Conservation (phyloP, 306 rosid species). For the Prunus fruticosa region DNA sequence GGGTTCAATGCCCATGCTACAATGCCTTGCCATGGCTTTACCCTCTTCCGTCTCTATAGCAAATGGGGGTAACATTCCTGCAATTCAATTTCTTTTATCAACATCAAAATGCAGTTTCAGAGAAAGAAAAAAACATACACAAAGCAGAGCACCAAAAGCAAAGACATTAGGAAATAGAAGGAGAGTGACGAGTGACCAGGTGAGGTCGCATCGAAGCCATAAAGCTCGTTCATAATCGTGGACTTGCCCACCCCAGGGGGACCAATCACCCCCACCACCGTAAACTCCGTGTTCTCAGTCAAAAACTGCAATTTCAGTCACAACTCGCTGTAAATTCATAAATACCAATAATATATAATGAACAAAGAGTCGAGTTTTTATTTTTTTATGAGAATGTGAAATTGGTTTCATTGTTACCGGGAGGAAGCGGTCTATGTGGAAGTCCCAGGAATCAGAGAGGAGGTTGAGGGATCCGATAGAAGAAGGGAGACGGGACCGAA, state of each 20-base stretch:
- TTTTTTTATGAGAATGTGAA: not conserved
- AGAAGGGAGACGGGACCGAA: slow-evolving; percentile 77
- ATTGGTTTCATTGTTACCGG: slow-evolving; percentile 40
- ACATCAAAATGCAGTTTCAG: not conserved
- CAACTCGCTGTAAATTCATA: not conserved
- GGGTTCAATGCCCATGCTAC: slow-evolving; percentile 85
- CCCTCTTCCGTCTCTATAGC: slow-evolving; percentile 62
- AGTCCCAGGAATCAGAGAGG: slow-evolving; percentile 89
- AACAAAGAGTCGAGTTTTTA: not conserved
- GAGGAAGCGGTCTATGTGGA: slow-evolving; percentile 88
- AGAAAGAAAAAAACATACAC: not conserved
- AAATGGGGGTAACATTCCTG: slow-evolving; percentile 89
- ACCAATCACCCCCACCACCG: slow-evolving; percentile 85
- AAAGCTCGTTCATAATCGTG: slow-evolving; percentile 78
- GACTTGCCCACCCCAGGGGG: slow-evolving; percentile 89
- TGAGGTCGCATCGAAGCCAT: slow-evolving; percentile 75
- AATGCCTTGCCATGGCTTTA: slow-evolving; percentile 77
- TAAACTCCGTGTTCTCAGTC: slow-evolving; percentile 82
- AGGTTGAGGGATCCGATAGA: slow-evolving; percentile 82
- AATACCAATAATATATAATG: not conserved
- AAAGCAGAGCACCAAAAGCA: not conserved
- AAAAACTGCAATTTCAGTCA: slow-evolving; percentile 52
- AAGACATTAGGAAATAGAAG: not conserved
- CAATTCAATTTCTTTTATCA: not conserved
- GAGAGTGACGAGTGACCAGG: slow-evolving; percentile 51